phyloP scores from a whole-genome alignment of 2,329 filamentous ascomycete genomes.

The Helminthosporium solani region DNA sequence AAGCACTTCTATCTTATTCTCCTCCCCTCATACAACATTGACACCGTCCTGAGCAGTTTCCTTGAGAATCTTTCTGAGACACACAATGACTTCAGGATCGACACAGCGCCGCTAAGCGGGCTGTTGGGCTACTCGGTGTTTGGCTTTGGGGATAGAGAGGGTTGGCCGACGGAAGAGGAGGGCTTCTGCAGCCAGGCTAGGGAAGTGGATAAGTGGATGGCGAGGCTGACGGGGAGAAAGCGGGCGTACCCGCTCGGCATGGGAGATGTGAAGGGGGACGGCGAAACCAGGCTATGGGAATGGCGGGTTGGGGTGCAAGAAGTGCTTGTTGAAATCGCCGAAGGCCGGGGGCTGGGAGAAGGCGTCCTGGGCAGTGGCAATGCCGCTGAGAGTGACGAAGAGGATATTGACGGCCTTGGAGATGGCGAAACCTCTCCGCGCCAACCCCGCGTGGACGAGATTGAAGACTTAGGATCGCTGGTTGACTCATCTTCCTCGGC shows the following conservation, averaged over 20 bases:
- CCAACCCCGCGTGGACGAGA: slow-evolving; percentile 70
- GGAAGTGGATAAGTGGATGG: slow-evolving; percentile 93
- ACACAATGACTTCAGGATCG: slow-evolving; percentile 94
- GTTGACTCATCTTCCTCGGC: slow-evolving; percentile 46
- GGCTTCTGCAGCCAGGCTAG: slow-evolving; percentile 93
- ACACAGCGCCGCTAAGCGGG: slow-evolving; percentile 75
- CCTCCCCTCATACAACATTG: slow-evolving; percentile 91
- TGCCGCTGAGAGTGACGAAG: slow-evolving; percentile 79
- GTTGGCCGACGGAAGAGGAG: slow-evolving; percentile 86
- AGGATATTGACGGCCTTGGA: slow-evolving; percentile 57
- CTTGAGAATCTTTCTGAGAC: slow-evolving; percentile 86
- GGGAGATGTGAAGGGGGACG: slow-evolving; percentile 80
- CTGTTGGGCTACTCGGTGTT: slow-evolving; percentile 90
- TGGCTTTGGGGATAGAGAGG: slow-evolving; percentile 86
- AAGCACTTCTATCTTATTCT: slow-evolving; percentile 81
- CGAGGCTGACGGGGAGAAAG: slow-evolving; percentile 84
- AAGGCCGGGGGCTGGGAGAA: slow-evolving; percentile 59
- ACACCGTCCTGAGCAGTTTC: slow-evolving; percentile 85
- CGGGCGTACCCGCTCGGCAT: slow-evolving; percentile 86
- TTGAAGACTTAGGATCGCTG: slow-evolving; percentile 78
- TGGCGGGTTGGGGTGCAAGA: slow-evolving; percentile 77
- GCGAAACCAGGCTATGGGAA: slow-evolving; percentile 65
- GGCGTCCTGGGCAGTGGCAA: slow-evolving; percentile 79
- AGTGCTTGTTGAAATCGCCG: slow-evolving; percentile 61
- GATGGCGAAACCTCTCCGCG: too few relatives aligned